Base-by-base conservation (phyloP, 352 stramenopile species). In the Globisporangium solare region DNA sequence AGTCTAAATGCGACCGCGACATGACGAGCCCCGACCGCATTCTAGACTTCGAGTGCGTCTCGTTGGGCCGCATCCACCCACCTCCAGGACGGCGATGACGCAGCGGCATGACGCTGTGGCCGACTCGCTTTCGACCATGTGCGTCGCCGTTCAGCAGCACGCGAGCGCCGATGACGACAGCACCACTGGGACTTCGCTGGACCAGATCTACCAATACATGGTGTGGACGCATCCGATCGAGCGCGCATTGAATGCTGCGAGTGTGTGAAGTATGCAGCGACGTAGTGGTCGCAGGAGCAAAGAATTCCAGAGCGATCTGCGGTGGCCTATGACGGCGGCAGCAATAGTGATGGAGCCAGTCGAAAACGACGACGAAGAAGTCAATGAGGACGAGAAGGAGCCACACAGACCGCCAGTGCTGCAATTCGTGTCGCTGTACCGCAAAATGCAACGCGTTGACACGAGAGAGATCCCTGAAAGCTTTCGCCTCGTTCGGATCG, bases 251-350 rank as follows among this genome's bases (percentile, higher is more conserved):
- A 20, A n/a, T 5, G 27, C n/a, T 27, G 32, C 37, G 24, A 62
- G 40, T 24, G 39, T 15, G 11, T 62, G 56, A 39, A 62, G 56
- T 15, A 35, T 62, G 56, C n/a, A 62, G 47, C 55, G 46, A 27
- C 24, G 24, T 27, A 5, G 24, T 24, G 31, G 32, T 12, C 18
- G 11, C 21, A 50, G n/a, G 5, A 56, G 31, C 10, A 12, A 21
- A 5, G 6, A 14, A 3, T 51, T 62, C 15, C 39, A 50, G 37
- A 10, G 47, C 15, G 39, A 56, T 20, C 45, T 62, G 35, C 12
- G 21, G 47, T 56, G 46, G 6, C 43, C 54, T 15, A 20, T 32
- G 6, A 20, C 35, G 3, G 2, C 35, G 3, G 2, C 24, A 27
- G 24, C 24, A 27, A 27, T 27, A 27, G 24, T 5, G 24, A 27